Conservation (phyloP, 1,284 basidiomycete genomes). For the Marasmius fiardii region DNA sequence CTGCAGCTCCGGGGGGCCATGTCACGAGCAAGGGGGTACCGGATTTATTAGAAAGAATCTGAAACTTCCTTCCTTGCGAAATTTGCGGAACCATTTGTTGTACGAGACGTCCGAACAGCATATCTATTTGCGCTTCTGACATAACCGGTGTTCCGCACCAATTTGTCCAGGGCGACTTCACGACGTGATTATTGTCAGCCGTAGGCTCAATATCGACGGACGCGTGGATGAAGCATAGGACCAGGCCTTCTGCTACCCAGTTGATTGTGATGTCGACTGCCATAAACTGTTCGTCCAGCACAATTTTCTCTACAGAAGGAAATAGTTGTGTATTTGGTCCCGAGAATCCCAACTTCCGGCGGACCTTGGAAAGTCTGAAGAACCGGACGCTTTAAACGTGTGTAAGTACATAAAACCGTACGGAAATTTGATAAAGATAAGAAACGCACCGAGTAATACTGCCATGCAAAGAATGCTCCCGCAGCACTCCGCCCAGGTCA, state of each 20-base stretch:
- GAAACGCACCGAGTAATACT: constrained; percentile 80
- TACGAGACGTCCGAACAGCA: constrained; percentile 57
- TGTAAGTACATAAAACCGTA: constrained; percentile 12
- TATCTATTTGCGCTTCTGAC: constrained; percentile 49
- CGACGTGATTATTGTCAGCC: constrained; percentile 75
- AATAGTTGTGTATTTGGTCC: constrained; percentile 47
- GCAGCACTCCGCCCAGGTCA: constrained; percentile 78
- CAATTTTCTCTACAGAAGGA: constrained; percentile 65
- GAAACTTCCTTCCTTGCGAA: constrained; percentile 66
- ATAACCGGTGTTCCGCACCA: constrained; percentile 86
- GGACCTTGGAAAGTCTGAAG: constrained; percentile 67
- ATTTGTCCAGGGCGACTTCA: constrained; percentile 86
- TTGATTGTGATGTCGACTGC: constrained; percentile 92
- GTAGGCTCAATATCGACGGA: constrained; percentile 70
- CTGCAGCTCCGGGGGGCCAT: constrained; percentile 78
- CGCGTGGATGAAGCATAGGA: constrained; percentile 95
- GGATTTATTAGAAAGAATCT: constrained; percentile 64
- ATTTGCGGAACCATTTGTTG: constrained; percentile 49
- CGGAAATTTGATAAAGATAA: constrained; percentile 9
- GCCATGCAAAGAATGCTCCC: constrained; percentile 82
- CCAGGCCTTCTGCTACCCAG: constrained; percentile 88
- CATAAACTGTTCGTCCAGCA: constrained; percentile 79
- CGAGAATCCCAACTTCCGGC: constrained; percentile 60
- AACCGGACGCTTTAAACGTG: constrained; percentile 61
- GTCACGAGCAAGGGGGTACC: constrained; percentile 68